Evolutionary conservation across 108 stramenopile species (phyloP).

Genomic region (Aurantiochytrium sp.): DNA sequence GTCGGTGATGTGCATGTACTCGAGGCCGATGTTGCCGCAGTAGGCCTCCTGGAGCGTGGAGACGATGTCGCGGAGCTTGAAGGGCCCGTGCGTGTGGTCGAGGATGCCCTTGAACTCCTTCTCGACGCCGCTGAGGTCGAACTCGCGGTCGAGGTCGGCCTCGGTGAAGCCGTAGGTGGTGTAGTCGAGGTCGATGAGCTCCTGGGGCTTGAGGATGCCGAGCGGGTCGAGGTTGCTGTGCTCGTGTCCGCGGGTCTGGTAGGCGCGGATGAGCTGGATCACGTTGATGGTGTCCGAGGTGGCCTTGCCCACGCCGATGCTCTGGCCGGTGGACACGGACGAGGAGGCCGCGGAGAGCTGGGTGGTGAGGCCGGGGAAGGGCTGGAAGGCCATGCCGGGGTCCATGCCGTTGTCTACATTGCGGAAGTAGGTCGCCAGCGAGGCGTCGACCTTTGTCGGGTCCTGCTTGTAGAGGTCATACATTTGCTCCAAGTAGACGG

Average conservation of each 20-base stretch:
- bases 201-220: slow-evolving; percentile 55
- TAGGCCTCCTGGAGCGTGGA: slow-evolving; percentile 79
- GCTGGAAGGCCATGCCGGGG: slow-evolving; percentile 40
- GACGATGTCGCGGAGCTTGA: slow-evolving; percentile 78
- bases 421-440: slow-evolving; percentile 57
- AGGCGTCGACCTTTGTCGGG: slow-evolving; percentile 53
- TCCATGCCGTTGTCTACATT: slow-evolving; percentile 44
- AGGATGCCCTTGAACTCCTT: slow-evolving; percentile 89
- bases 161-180: slow-evolving; percentile 85
- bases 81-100: slow-evolving; percentile 56
- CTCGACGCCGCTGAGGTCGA: slow-evolving; percentile 74
- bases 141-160: slow-evolving; percentile 78
- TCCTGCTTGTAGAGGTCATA: slow-evolving; percentile 53
- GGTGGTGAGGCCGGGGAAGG: slow-evolving; percentile 6
- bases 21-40: slow-evolving; percentile 87
- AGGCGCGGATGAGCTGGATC: slow-evolving; percentile 88
- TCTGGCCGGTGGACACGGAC: not conserved
- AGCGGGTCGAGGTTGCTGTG: slow-evolving; percentile 91
- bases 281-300: slow-evolving; percentile 46
- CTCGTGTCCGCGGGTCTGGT: slow-evolving; percentile 92
- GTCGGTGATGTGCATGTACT: slow-evolving; percentile 95
- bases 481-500: slow-evolving; percentile 62
- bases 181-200: slow-evolving; percentile 71
- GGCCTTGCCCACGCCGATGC: not conserved
- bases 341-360: not conserved